Evolutionary conservation across 2,329 filamentous ascomycete species (phyloP), one percentile per base, ranked within the genome.

Genomic region (Madurella mycetomatis): DNA sequence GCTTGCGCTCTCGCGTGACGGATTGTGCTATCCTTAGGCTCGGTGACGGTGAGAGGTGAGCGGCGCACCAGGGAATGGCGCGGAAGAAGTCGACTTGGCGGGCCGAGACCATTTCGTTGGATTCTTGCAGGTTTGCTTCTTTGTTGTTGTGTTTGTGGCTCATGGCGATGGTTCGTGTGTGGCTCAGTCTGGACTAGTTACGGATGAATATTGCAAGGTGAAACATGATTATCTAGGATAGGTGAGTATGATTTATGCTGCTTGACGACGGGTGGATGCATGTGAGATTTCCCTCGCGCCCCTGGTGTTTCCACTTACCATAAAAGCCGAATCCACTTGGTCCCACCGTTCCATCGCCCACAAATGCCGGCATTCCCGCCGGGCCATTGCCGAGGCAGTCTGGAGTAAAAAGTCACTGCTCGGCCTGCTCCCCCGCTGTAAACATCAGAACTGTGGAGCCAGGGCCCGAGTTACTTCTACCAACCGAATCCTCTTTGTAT

Each of bases 51-150:
- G 66, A 60, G 45, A 82, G 68, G 43, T 78, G 68, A 13, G 64
- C 61, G 1, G 70, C 69, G 54, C 74, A 79, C 79, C 80, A 83
- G 12, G 78, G 75, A 19, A 77, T 74, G 18, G 69, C 62, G 16
- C 60, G 53, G 58, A 74, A 72, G 54, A 67, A 62, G 9, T 57
- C 51, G 18, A 66, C 53, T 18, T 68, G 56, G 8, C 62, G 13
- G 41, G 51, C 49, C 49, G 51, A 11, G 12, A 49, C 53, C 37
- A 18, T 18, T 9, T 40, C 43, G 59, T 52, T 51, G 43, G 49
- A 42, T 40, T 52, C 39, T 16, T 41, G 1, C 32, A 53, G 45
- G 19, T 32, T 17, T 4, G 9, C 9, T 37, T 37, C 25, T 7
- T 25, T 8, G 25, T 46, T 41, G 51, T 18, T 19, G 43, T 46